Evolutionary conservation across 2,329 filamentous ascomycete species (phyloP), one percentile per base, ranked within the genome.

Genomic region (Beauveria rudraprayagi): DNA sequence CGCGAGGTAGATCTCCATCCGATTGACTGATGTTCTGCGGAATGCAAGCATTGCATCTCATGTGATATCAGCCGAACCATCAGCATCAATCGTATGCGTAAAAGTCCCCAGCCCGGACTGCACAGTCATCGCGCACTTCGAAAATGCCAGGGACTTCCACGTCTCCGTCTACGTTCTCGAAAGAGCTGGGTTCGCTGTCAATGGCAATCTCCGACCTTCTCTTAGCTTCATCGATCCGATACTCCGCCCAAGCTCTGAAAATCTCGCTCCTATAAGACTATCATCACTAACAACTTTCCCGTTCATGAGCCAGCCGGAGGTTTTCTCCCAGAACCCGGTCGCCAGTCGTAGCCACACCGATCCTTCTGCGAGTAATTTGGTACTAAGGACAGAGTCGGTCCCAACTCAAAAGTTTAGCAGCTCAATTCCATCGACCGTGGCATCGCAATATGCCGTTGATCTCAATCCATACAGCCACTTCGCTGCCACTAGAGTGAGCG

Each of bases 111-210:
- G 64, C 5, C 67, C 68, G n/a, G 54, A 61, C 2, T 69, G 70
- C 37, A 65, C 64, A 5, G 56, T 74, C 11, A 47, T 67, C 5
- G 65, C 64, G 10, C 65, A 67, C 22, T 74, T 76, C 47, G 65
- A 68, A 9, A 65, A 71, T 9, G 63, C 56, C 5, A 66, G 72
- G 57, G 72, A 76, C 53, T 74, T 75, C 41, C 67, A 63, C 26
- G 58, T 75, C 17, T 63, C 70, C 1, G 65, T 70, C 5, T 73
- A 67, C 51, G 67, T 73, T 56, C 65, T 76, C 1, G 66, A 70
- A 40, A 72, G 68, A 56, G 65, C 68, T 14, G 70, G 70, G 9
- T 72, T 76, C 40, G 30, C 43, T 63, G 64, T 34, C 64, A 69
- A 4, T 58, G 63, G 24, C 61, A 63, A 41, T 60, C 62, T 40